Base-by-base conservation (phyloP, 1,284 basidiomycete species). In the Ustilago nuda region DNA sequence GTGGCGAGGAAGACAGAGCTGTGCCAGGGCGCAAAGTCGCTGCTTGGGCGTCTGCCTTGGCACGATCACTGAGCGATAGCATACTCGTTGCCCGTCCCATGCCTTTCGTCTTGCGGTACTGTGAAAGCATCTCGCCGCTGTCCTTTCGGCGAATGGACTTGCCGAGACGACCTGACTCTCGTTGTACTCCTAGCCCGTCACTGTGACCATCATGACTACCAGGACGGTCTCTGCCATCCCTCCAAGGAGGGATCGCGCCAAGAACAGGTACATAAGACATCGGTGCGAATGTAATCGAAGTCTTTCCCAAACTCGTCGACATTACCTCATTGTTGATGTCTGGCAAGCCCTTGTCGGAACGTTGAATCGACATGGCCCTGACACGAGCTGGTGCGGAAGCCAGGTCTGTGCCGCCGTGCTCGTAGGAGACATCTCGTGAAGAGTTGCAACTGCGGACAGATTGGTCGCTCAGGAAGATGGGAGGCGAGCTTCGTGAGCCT, bases 51-150 rank as follows among this genome's bases (percentile, higher is more conserved):
- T 72, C 69, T 9, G 69, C 66, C 48, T 72, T 76, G 55, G 74
- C 73, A 8, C 61, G 59, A 2, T 63, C 58, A 63, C 61, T 76
- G 52, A 77, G 61, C 50, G 65, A 70, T 27, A 73, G 60, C 75
- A 77, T 70, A 53, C 75, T 77, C 8, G 66, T 74, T 23, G 75
- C 71, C 13, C 75, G 39, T 2, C 70, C 71, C 66, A 79, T 72
- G 41, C 69, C 78, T 30, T 72, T 72, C 2, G 70, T 54, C 50
- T 76, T 79, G 41, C 83, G 79, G 56, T 84, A 85, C 64, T 83
- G 81, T 41, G 80, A 81, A 11, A 84, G 74, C 62, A 80, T 84
- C 65, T 82, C 80, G 15, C 76, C 74, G 48, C 78, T 81, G 63
- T 81, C 81, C 48, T 76, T 81, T 17, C 77, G 73, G 1, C 73